phyloP scores from a whole-genome alignment of 2,329 filamentous ascomycete genomes.

The Davidsoniella neocaledoniae region DNA sequence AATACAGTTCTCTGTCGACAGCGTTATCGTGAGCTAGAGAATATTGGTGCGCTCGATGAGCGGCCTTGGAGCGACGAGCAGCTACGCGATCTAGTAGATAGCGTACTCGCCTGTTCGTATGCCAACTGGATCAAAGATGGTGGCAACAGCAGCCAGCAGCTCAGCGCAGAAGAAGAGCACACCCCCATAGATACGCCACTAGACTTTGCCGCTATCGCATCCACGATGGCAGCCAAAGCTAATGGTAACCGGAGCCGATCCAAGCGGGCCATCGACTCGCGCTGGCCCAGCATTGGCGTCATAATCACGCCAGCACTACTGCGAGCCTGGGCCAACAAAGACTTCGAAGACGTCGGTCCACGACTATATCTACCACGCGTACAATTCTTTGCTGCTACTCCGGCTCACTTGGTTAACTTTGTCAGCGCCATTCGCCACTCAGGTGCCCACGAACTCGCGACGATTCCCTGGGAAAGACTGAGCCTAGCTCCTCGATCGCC shows the following conservation, averaged over 20 bases:
- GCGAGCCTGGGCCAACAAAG: slow-evolving; percentile 6
- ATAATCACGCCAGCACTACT: slow-evolving; percentile 7
- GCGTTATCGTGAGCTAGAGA: slow-evolving; percentile 5
- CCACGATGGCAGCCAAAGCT: neutral
- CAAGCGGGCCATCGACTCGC: neutral
- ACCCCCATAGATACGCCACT: neutral
- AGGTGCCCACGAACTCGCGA: slow-evolving; percentile 1
- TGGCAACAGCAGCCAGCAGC: no score
- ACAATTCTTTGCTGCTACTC: neutral
- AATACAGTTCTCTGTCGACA: slow-evolving; percentile 7
- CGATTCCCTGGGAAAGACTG: slow-evolving; percentile 6
- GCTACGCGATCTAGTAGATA: slow-evolving; percentile 3
- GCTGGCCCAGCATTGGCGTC: slow-evolving; percentile 3
- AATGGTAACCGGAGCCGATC: no score
- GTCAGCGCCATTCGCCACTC: slow-evolving; percentile 6
- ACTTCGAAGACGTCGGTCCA: slow-evolving; percentile 7
- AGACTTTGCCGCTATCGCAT: neutral
- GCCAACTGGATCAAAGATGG: slow-evolving; percentile 5
- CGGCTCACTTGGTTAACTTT: slow-evolving; percentile 2
- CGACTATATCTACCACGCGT: slow-evolving; percentile 7
- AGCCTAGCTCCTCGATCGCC: neutral
- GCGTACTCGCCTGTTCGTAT: slow-evolving; percentile 6
- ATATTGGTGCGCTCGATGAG: neutral
- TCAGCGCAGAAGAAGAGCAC: neutral
- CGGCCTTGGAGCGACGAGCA: slow-evolving; percentile 4